These are phyloP conservation scores for Anaeromyces robustus DNA, from an alignment of 192 early-diverging fungal genomes.

Conservation along the genomic window DNA sequence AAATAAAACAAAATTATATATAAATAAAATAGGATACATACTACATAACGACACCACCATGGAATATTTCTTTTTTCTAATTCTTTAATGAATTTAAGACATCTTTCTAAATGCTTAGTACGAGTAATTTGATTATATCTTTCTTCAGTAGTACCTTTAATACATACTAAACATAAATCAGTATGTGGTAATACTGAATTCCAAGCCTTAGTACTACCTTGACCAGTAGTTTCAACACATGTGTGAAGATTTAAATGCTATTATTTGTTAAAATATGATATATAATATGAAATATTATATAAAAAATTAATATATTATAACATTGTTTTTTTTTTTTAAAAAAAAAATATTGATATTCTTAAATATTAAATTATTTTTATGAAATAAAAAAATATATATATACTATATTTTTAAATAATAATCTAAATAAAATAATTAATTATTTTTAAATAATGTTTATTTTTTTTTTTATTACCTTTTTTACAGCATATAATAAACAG, in stretches of 20 bases:
- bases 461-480: neutral
- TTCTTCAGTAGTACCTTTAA: neutral
- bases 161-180: conserved; percentile 11
- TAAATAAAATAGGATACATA: too few species aligned
- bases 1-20: too few species aligned
- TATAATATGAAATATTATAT: too few species aligned
- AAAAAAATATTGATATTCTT: too few species aligned
- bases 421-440: too few species aligned
- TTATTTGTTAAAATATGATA: neutral
- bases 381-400: too few species aligned
- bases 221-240: conserved; percentile 11
- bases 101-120: neutral
- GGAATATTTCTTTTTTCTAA: conserved; percentile 7
- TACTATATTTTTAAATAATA: too few species aligned
- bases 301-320: too few species aligned
- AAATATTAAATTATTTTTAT: too few species aligned
- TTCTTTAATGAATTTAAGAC: conserved; percentile 7
- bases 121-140: conserved; percentile 3
- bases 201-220: conserved; percentile 5
- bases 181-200: conserved; percentile 10
- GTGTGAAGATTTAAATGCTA: conserved; percentile 8
- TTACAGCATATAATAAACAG: conserved; percentile 6
- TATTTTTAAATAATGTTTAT: too few species aligned
- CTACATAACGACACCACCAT: conserved; percentile 12
- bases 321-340: too few species aligned